Evolutionary conservation across 2,329 filamentous ascomycete genomes (phyloP), one percentile per base, ranked within the genome.

Genomic region (Trichoderma semiorbis): DNA sequence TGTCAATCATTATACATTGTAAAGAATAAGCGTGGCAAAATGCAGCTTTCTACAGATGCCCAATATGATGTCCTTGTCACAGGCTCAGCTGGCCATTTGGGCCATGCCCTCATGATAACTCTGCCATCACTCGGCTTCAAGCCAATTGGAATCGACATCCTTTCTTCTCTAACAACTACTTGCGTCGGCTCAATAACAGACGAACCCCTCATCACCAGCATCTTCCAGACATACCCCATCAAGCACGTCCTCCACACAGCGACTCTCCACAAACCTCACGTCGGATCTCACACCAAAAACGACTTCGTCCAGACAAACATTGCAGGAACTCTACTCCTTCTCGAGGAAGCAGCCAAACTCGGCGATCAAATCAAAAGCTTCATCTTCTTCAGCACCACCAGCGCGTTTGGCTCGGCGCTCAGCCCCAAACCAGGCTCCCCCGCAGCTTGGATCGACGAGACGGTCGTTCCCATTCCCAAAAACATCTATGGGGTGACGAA

Each of bases 401-500:
- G 83, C n/a, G 74, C 82, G 0, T 85, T 85, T 30, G 84, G 84
- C 28, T 72, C 74, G 0, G 83, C 83, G 0, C 76, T 85, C 8
- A 80, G 79, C 65, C 82, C 83, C 0, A 64, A 72, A 2, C 77
- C 77, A 0, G 82, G 82, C 1, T 64, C 72, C 0, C 82, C 83
- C 1, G 83, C 84, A 0, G 82, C 78, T 1, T 84, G 83, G 83
- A 85, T 85, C 73, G 78, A 82, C 74, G 84, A 85, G 74, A 47
- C 72, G 0, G 81, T 84, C 8, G 76, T 78, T 0, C 81, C 83
- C 0, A 73, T 79, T 24, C 83, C 84, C 2, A 85, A 85, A 72
- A 86, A 86, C 75, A 84, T 85, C 58, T 85, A 86, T 73, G 85
- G 85, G 69, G 80, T 81, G 4, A 86, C 85, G 21, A 87, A 87